phyloP scores from a whole-genome alignment of 1,284 basidiomycete species.

The Ustilago lituana region DNA sequence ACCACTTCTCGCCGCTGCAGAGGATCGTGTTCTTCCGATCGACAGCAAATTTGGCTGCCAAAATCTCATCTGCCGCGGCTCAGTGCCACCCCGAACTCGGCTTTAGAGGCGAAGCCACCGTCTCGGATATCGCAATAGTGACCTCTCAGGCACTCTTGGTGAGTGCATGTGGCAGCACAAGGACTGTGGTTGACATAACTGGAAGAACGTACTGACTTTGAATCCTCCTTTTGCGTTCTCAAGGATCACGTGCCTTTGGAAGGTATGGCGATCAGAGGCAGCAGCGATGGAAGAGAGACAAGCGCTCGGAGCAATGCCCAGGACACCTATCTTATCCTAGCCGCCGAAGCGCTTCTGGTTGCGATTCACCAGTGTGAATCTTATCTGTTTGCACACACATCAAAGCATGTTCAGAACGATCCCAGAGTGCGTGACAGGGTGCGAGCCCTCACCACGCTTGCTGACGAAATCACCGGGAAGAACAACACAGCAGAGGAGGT shows the following conservation, averaged over 20 bases:
- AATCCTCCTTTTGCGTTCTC: neutral
- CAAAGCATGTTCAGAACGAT: neutral
- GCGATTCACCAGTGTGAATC: slow-evolving; percentile 10
- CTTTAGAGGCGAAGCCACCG: neutral
- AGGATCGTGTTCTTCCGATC: slow-evolving; percentile 19
- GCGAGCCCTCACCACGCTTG: neutral
- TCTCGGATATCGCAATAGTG: slow-evolving; percentile 2
- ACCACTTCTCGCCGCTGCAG: slow-evolving; percentile 11
- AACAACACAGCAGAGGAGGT: neutral
- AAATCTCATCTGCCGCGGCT: too few species aligned
- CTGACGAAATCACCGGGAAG: neutral
- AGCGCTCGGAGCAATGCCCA: neutral
- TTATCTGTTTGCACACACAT: neutral
- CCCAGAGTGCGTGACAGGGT: neutral
- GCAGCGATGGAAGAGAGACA: neutral
- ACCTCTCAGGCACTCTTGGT: slow-evolving; percentile 10
- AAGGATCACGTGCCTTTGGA: neutral
- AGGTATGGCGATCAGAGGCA: neutral
- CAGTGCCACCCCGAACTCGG: slow-evolving; percentile 4
- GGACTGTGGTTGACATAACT: too few species aligned
- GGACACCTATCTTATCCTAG: slow-evolving; percentile 10
- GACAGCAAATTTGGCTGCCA: slow-evolving; percentile 20
- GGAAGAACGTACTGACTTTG: neutral
- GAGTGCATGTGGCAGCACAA: too few species aligned
- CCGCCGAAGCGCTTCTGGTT: slow-evolving; percentile 25